Percentiles rank a stretch among this genome's conserved stretches.
Evolutionary conservation across 805 yeast species (phyloP).

Genomic region (Barnettozyma populi): DNA sequence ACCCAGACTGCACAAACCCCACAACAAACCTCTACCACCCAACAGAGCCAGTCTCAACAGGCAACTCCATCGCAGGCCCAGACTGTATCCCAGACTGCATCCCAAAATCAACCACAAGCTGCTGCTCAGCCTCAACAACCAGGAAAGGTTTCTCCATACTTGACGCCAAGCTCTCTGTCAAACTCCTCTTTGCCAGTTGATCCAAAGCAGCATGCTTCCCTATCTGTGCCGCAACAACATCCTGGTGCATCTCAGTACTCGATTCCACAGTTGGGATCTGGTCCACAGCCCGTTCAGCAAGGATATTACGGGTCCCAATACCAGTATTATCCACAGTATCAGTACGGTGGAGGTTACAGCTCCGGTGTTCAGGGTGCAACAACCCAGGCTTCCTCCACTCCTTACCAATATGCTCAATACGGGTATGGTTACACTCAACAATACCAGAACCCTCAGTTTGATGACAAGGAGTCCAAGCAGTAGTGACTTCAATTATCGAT

Average conservation of each 20-base stretch:
- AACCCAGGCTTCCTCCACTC: conserved; percentile 6
- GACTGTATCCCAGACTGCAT: conserved; percentile 1
- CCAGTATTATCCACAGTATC: conserved; percentile 13
- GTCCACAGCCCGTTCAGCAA: conserved; percentile 6
- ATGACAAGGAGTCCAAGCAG: conserved; percentile 21
- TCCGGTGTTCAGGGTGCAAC: conserved; percentile 1
- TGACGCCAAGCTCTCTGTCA: conserved; percentile 21
- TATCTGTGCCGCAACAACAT: conserved; percentile 8
- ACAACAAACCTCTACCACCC: conserved; percentile 3
- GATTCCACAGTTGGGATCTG: conserved; percentile 2
- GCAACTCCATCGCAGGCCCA: not conserved
- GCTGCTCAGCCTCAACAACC: conserved; percentile 9
- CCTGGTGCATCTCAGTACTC: conserved; percentile 1
- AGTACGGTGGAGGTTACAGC: conserved; percentile 5
- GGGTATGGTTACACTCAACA: conserved; percentile 24
- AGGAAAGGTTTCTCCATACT: conserved; percentile 18
- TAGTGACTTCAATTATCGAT: not conserved
- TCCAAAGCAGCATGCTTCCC: conserved; percentile 7
- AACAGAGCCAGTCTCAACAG: not conserved
- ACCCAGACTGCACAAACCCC: not conserved
- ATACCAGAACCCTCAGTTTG: conserved; percentile 21
- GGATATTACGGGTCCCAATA: conserved; percentile 8
- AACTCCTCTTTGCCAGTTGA: conserved; percentile 13
- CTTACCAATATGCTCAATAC: conserved; percentile 21
- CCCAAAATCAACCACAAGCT: conserved; percentile 9